Percentiles rank a stretch among this genome's conserved stretches.
phyloP scores from a whole-genome alignment of 495 filamentous ascomycete species.

The Trichoderma reesei region DNA sequence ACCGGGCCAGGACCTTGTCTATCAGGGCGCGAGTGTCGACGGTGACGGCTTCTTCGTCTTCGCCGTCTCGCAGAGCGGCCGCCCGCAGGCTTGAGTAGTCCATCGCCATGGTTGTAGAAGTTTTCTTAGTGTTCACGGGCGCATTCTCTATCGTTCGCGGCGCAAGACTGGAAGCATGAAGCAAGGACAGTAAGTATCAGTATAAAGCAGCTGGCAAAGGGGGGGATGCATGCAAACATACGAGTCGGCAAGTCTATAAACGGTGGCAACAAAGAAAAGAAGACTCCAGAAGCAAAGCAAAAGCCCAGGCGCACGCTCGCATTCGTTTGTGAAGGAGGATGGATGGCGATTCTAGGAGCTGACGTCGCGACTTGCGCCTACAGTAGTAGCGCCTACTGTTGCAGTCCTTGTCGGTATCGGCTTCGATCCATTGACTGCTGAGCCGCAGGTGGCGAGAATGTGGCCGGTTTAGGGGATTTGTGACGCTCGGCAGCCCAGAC shows the following conservation, averaged over 20 bases:
- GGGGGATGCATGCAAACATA: too few species aligned
- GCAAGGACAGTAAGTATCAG: not conserved
- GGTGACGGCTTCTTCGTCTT: slow-evolving; percentile 94
- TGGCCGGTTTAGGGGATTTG: too few species aligned
- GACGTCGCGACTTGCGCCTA: not conserved
- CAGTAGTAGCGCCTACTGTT: too few species aligned
- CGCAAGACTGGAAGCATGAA: not conserved
- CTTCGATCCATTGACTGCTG: too few species aligned
- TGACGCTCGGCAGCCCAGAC: too few species aligned
- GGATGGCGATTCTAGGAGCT: not conserved
- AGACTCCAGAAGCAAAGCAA: not conserved
- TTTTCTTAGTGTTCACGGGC: not conserved
- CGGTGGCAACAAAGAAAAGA: not conserved
- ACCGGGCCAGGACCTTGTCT: slow-evolving; percentile 91
- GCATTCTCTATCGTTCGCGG: not conserved
- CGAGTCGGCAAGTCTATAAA: not conserved
- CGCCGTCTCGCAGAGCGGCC: slow-evolving; percentile 72
- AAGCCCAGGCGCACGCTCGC: not conserved
- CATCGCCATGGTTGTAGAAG: slow-evolving; percentile 24
- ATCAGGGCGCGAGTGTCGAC: slow-evolving; percentile 95
- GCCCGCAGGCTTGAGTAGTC: slow-evolving; percentile 79
- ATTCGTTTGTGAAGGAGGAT: not conserved
- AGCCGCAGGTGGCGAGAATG: too few species aligned
- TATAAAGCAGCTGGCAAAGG: not conserved
- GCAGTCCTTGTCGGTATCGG: too few species aligned